Percentiles rank a stretch among this genome's conserved stretches.
Evolutionary conservation across 176 grass and related monocot species (phyloP).

Genomic region (Ensete glaucum): DNA sequence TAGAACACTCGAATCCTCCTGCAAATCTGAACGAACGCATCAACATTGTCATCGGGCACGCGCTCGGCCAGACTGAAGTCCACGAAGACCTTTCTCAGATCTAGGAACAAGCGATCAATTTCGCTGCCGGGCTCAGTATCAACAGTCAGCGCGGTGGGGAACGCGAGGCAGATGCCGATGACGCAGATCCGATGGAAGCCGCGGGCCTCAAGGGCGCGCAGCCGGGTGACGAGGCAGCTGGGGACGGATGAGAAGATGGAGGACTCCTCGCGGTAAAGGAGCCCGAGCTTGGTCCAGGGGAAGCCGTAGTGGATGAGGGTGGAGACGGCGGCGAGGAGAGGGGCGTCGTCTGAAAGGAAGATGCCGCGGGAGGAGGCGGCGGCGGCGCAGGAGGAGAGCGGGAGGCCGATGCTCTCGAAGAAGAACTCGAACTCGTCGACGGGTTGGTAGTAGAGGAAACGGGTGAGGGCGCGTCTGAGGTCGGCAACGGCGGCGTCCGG

Average conservation of each 20-base stretch:
- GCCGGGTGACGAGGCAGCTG: constrained; percentile 32
- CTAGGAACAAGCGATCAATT: constrained; percentile 31
- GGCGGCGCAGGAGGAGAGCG: background rate
- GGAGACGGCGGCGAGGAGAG: constrained; percentile 40
- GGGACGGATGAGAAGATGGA: constrained; percentile 13
- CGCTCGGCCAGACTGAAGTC: constrained; percentile 21
- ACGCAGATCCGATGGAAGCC: constrained; percentile 32
- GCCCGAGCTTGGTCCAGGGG: constrained; percentile 37
- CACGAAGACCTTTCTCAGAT: constrained; percentile 36
- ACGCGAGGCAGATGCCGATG: constrained; percentile 59
- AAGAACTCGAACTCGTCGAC: constrained; percentile 87
- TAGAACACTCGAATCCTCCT: constrained; percentile 62
- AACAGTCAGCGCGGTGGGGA: constrained; percentile 31
- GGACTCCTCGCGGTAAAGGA: constrained; percentile 16
- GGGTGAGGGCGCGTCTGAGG: constrained; percentile 40
- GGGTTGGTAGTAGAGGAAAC: constrained; percentile 47
- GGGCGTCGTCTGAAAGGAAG: constrained; percentile 53
- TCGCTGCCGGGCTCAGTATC: constrained; percentile 26
- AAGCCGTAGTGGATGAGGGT: constrained; percentile 50
- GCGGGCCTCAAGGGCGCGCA: constrained; percentile 33
- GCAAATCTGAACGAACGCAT: constrained; percentile 45
- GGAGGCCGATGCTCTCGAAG: constrained; percentile 74
- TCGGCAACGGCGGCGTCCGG: constrained; percentile 17
- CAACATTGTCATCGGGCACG: constrained; percentile 48
- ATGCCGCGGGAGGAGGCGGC: constrained; percentile 22